Base-by-base conservation (phyloP, 2,329 filamentous ascomycete species). In the Aspergillus tamarii region DNA sequence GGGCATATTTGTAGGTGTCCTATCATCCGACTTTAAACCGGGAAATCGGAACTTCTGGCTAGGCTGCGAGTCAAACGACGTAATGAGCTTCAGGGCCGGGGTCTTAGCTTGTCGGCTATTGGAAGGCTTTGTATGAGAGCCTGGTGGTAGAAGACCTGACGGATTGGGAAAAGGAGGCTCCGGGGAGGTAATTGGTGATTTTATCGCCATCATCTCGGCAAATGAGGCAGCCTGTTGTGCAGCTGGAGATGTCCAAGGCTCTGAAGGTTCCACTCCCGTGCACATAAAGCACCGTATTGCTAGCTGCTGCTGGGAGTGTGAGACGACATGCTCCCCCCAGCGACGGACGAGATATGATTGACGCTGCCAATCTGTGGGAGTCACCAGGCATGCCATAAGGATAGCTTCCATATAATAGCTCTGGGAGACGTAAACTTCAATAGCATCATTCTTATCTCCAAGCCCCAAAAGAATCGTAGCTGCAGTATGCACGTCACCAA, bases 251-350 rank as follows among this genome's bases (percentile, higher is more conserved):
- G 89, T 87, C 94, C 93, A 97, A 1, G 92, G 90, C 75, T 95
- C 93, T 0, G 90, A 88, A 0, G 92, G 91, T 74, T 97, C 93
- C 23, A 90, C 85, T 28, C 91, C 93, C 21, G 93, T 95, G 76
- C 94, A 97, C 56, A 94, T 93, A 76, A 97, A 97, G 78, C 89
- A 98, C 72, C 94, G 86, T 56, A 97, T 95, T 21, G 95, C 95
- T 53, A 99, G 83, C 71, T 96, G 92, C 68, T 95, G 91, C 72
- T 97, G 91, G 19, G 91, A 91, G 70, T 95, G 90, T 66, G 91
- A 89, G 14, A 97, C 89, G 43, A 94, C 92, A 82, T 91, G 89
- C 73, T 97, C 94, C 63, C 95, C 95, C 95, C 95, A 99, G 82
- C 95, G 94, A 70, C 92, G 89, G 66, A 97, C 88, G 55, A 99